Percentiles rank a stretch among this genome's conserved stretches.
These are phyloP conservation scores for Ensete glaucum DNA, from an alignment of 176 grass and related monocot species.

Conservation along the genomic window DNA sequence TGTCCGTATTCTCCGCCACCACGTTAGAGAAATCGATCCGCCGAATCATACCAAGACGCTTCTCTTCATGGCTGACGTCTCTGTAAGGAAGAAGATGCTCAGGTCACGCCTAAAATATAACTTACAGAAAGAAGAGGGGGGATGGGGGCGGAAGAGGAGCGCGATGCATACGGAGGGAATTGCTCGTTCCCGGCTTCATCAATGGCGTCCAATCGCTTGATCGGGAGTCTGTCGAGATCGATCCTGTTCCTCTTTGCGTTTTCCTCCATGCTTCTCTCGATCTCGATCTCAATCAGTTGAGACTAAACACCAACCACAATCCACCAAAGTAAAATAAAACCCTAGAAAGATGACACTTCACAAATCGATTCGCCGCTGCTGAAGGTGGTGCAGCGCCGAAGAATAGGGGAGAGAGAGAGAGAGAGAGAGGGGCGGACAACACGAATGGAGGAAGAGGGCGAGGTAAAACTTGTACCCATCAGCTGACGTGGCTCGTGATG, in stretches of 20 bases:
- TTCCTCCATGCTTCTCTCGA: slow-evolving; percentile 22
- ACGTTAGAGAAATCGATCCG: slow-evolving; percentile 73
- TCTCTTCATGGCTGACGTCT: slow-evolving; percentile 64
- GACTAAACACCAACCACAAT: no score
- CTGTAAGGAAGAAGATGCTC: slow-evolving; percentile 20
- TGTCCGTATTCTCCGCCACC: slow-evolving; percentile 46
- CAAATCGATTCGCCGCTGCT: no score
- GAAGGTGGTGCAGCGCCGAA: no score
- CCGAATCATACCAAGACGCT: slow-evolving; percentile 59
- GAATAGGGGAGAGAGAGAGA: no score
- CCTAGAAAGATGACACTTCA: no score
- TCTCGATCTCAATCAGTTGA: not conserved
- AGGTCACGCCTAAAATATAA: not conserved
- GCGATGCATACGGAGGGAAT: slow-evolving; percentile 52
- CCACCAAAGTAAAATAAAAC: no score
- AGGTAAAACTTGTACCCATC: no score
- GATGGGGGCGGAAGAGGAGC: not conserved
- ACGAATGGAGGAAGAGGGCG: no score
- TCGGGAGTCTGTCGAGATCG: slow-evolving; percentile 88
- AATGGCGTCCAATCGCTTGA: slow-evolving; percentile 76
- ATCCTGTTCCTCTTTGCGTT: slow-evolving; percentile 26
- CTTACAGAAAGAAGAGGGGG: not conserved
- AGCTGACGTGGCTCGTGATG: no score
- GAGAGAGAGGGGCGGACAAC: no score
- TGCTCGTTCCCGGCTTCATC: slow-evolving; percentile 90